Evolutionary conservation across 2,329 filamentous ascomycete species (phyloP).

Genomic region (Blastomyces parvus): DNA sequence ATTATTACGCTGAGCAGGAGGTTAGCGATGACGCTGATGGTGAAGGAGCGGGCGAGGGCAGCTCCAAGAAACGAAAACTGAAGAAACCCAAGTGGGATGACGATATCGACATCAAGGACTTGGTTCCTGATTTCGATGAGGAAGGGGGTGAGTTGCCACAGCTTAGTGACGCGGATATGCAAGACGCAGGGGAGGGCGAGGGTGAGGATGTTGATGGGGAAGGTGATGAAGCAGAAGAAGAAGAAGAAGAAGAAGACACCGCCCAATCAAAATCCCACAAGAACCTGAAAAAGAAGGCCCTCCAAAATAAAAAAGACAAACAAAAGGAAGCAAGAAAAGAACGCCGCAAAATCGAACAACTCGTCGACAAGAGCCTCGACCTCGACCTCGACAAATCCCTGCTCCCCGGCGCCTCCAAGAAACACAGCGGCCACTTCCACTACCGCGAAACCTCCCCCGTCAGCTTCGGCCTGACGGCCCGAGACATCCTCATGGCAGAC

Average conservation of each 20-base stretch:
- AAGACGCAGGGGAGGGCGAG: conserved; percentile 29
- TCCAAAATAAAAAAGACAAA: conserved; percentile 45
- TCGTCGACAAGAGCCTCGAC: conserved; percentile 73
- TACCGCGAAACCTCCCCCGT: conserved; percentile 92
- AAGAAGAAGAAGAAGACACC: conserved; percentile 22
- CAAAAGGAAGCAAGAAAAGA: conserved; percentile 72
- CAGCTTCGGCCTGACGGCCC: conserved; percentile 77
- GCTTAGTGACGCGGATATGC: conserved; percentile 40
- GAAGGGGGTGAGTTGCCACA: conserved; percentile 44
- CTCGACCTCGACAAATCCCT: conserved; percentile 63
- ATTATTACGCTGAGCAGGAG: conserved; percentile 69
- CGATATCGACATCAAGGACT: conserved; percentile 92
- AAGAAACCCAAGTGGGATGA: conserved; percentile 93
- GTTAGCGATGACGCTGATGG: conserved; percentile 31
- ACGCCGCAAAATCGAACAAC: conserved; percentile 70
- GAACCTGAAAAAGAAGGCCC: conserved; percentile 33
- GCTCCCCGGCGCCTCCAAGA: conserved; percentile 45
- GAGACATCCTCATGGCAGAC: conserved; percentile 83
- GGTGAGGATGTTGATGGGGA: conserved; percentile 25
- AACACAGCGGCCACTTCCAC: conserved; percentile 56
- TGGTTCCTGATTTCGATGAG: conserved; percentile 77
- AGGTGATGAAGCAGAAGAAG: conserved; percentile 25
- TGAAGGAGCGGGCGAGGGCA: conserved; percentile 14
- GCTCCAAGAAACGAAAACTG: conserved; percentile 52
- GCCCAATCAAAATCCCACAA: conserved; percentile 35